Evolutionary conservation across 495 filamentous ascomycete species (phyloP), one percentile per base, ranked within the genome.

Genomic region (Glonium stellatum): DNA sequence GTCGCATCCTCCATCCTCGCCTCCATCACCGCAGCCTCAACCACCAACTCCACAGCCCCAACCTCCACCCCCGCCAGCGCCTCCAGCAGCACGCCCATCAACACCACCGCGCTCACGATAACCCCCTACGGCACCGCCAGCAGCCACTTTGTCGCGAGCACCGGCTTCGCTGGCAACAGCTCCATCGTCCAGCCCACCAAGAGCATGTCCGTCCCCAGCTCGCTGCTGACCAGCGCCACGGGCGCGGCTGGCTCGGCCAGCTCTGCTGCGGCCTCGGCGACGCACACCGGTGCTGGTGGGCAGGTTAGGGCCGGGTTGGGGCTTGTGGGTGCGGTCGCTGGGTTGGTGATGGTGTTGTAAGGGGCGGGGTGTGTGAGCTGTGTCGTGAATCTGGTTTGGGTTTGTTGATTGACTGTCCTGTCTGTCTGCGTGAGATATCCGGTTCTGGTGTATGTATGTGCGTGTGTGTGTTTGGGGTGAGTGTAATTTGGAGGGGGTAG

Each of bases 301-400:
- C 22, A 50, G 13, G 31, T 64, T 19, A 41, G 50, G 18, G 76
- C 73, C 57, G 73, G 68, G 56, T 62, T 76, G 67, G 73, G 72
- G 73, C 62, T 80, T 63, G 78, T 73, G 53, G 77, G 75, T 49
- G 69, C 78, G 52, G 73, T 74, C 25, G 74, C 74, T 27, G 80
- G 56, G 18, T n/a, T 62, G 37, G 55, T 61, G 22, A 63, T 64
- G 55, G 59, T 64, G 57, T 58, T 67, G 21, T 67, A 67, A 63
- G 47, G 36, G 8, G 8, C 36, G 8, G 8, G 15, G 36, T 15
- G 8, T 39, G 8, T 39, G 15, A 8, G 36, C 36, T 8, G 8
- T 8, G 8, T 15, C 15, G 15, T 8, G 36, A 15, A 39, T 39
- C 15, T 39, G 36, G 36, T 39, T 39, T 39, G 8, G 36, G 36